Percentiles rank a stretch among this genome's conserved stretches.
Conservation (phyloP, 108 stramenopile genomes). For the Conticribra weissflogii region DNA sequence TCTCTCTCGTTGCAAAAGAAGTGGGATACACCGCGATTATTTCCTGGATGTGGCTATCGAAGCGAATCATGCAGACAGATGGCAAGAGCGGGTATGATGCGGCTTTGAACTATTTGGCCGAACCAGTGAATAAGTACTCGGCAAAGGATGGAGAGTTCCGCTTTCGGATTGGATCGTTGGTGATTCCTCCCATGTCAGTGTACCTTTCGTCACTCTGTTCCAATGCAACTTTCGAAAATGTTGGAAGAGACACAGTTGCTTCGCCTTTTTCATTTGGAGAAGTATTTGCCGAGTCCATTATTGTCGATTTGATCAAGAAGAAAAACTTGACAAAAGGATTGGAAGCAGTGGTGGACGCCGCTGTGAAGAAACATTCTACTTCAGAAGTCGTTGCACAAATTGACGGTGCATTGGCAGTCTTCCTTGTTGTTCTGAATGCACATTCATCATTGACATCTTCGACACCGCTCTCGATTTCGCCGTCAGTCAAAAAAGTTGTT, state of each 20-base stretch:
- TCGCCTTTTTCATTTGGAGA: too few relatives aligned
- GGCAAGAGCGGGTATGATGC: constrained; percentile 47
- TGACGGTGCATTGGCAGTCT: constrained; percentile 68
- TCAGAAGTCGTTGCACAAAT: constrained; percentile 61
- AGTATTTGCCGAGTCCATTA: constrained; percentile 30
- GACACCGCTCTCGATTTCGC: constrained; percentile 33
- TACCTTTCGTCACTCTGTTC: background rate
- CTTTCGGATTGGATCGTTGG: constrained; percentile 53
- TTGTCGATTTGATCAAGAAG: constrained; percentile 44
- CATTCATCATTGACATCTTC: constrained; percentile 14
- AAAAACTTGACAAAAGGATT: constrained; percentile 46
- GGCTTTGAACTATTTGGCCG: constrained; percentile 54
- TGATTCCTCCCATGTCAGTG: constrained; percentile 18
- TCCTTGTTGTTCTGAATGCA: constrained; percentile 53
- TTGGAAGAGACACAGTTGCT: too few relatives aligned
- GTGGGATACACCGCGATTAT: constrained; percentile 55
- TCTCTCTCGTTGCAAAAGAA: constrained; percentile 32
- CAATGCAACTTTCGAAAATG: too few relatives aligned
- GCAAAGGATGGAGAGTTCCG: constrained; percentile 59
- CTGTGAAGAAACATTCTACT: constrained; percentile 65
- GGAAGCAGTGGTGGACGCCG: constrained; percentile 59
- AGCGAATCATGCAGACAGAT: constrained; percentile 16
- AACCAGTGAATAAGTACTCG: constrained; percentile 56
- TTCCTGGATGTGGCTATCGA: constrained; percentile 62
- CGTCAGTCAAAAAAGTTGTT: constrained; percentile 56